Evolutionary conservation across 2,329 filamentous ascomycete genomes (phyloP).

Genomic region (Mycocentrospora acerina): DNA sequence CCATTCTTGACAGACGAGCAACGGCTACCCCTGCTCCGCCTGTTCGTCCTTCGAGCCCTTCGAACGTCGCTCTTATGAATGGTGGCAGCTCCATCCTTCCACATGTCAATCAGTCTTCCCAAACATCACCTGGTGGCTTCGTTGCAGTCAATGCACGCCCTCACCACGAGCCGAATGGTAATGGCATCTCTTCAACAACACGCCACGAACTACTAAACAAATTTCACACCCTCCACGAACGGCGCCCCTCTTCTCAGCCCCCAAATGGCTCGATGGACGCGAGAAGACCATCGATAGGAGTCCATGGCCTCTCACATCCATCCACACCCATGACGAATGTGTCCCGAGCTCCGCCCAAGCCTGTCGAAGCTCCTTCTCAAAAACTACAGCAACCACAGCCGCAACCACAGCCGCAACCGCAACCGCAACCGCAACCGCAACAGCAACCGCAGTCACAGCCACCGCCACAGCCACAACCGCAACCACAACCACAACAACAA

Average conservation of each 20-base stretch:
- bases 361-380: slow-evolving; percentile 18
- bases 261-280: slow-evolving; percentile 24
- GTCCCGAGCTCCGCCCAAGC: slow-evolving; percentile 33
- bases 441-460: no score
- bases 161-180: slow-evolving; percentile 45
- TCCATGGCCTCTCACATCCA: slow-evolving; percentile 28
- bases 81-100: slow-evolving; percentile 32
- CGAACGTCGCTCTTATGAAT: slow-evolving; percentile 47
- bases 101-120: slow-evolving; percentile 12
- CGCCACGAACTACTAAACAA: slow-evolving; percentile 63
- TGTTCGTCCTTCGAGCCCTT: slow-evolving; percentile 41
- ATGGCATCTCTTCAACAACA: slow-evolving; percentile 58
- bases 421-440: no score
- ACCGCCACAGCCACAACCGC: no score
- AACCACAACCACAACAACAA: no score
- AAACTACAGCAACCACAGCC: slow-evolving; percentile 15
- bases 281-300: slow-evolving; percentile 31
- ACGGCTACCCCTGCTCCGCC: slow-evolving; percentile 46
- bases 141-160: slow-evolving; percentile 59
- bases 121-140: slow-evolving; percentile 54
- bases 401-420: no score
- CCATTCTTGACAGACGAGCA: slow-evolving; percentile 67
- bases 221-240: slow-evolving; percentile 62
- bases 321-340: slow-evolving; percentile 21
- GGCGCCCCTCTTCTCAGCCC: slow-evolving; percentile 36